phyloP scores from a whole-genome alignment of 176 grass and related monocot genomes.

The Coix lacrymajobi region DNA sequence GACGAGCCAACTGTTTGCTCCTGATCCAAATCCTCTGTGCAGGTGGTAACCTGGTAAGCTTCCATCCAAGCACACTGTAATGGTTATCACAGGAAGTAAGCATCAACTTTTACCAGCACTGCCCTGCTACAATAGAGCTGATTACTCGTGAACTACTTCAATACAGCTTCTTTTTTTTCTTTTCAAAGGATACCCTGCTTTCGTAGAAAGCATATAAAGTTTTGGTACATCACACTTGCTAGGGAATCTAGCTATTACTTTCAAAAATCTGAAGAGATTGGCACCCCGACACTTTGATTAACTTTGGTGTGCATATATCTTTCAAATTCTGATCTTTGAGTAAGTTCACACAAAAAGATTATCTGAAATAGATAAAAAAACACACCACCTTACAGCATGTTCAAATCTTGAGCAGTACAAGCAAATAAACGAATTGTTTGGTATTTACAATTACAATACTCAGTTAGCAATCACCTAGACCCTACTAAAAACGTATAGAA shows the following conservation, averaged over 20 bases:
- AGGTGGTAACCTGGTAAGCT: conserved; percentile 88
- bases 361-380: not conserved
- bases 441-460: conserved; percentile 2
- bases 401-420: not conserved
- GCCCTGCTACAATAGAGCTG: not conserved
- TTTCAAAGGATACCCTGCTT: not conserved
- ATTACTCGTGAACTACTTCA: not conserved
- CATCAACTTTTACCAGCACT: not conserved
- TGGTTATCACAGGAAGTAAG: not conserved
- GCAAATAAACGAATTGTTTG: not conserved
- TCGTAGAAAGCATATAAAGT: not conserved
- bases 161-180: not conserved
- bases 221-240: not conserved
- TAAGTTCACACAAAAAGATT: not conserved
- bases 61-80: conserved; percentile 95
- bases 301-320: not conserved
- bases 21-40: conserved; percentile 84
- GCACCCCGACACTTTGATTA: not conserved
- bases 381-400: not conserved
- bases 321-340: not conserved
- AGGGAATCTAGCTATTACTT: not conserved
- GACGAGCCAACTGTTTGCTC: conserved; percentile 85
- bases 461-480: not conserved
- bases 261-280: not conserved
- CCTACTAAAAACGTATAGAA: not conserved